phyloP scores from a whole-genome alignment of 805 yeast genomes.

The Wickerhamomyces bisporus region DNA sequence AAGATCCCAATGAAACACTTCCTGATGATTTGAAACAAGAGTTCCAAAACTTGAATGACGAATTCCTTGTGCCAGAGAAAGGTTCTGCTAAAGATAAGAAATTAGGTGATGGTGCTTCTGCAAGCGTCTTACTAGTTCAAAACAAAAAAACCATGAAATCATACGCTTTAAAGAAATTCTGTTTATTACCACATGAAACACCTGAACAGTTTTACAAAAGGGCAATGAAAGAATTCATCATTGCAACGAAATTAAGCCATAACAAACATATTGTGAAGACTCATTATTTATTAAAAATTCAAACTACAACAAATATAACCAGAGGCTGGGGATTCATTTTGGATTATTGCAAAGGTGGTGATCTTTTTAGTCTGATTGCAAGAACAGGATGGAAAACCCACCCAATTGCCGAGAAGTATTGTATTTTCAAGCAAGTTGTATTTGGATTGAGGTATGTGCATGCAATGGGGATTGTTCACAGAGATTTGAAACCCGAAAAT shows the following conservation, averaged over 20 bases:
- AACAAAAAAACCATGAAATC: conserved; percentile 33
- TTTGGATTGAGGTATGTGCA: conserved; percentile 61
- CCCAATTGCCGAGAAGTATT: conserved; percentile 47
- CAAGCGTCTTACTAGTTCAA: conserved; percentile 52
- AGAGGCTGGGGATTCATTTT: conserved; percentile 76
- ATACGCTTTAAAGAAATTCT: conserved; percentile 64
- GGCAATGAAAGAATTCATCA: conserved; percentile 57
- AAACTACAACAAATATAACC: conserved; percentile 45
- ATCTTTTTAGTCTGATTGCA: conserved; percentile 50
- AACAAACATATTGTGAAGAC: conserved; percentile 59
- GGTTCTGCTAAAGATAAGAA: conserved; percentile 35
- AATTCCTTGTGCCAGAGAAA: conserved; percentile 42
- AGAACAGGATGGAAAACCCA: conserved; percentile 56
- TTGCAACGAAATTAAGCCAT: conserved; percentile 48
- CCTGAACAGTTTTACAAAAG: conserved; percentile 61
- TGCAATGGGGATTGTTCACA: conserved; percentile 60
- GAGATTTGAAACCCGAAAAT: conserved; percentile 75
- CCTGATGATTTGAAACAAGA: conserved; percentile 50
- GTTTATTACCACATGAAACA: conserved; percentile 53
- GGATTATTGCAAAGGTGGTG: conserved; percentile 60
- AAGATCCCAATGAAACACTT: conserved; percentile 58
- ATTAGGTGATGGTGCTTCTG: conserved; percentile 70
- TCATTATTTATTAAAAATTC: conserved; percentile 49
- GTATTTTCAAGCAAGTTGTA: conserved; percentile 64
- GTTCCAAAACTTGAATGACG: conserved; percentile 45